phyloP scores from a whole-genome alignment of 495 filamentous ascomycete species.

The Trichoderma asperelloides region DNA sequence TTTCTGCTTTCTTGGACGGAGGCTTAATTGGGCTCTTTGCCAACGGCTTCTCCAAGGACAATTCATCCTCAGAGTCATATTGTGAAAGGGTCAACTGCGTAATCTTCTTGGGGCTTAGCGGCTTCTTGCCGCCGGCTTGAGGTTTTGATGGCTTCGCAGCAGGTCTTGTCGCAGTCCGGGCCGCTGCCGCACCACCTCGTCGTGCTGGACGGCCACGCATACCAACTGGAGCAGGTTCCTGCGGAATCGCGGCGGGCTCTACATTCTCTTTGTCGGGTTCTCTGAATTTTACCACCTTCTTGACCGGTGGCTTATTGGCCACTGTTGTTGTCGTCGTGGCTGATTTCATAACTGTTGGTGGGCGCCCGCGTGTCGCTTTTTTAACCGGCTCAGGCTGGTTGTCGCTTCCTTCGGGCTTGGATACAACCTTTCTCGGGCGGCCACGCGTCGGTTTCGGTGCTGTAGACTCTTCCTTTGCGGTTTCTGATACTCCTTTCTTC shows the following conservation, averaged over 20 bases:
- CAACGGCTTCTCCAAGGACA: constrained; percentile 40
- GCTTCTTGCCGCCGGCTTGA: constrained; percentile 23
- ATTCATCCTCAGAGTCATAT: constrained; percentile 42
- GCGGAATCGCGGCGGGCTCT: constrained; percentile 19
- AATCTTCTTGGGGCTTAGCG: constrained; percentile 50
- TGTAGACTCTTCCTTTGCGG: constrained; percentile 15
- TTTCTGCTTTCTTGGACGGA: constrained; percentile 20
- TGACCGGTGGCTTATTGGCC: constrained; percentile 28
- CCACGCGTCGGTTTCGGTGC: constrained; percentile 23
- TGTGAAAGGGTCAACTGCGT: constrained; percentile 34
- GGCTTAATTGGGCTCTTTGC: constrained; percentile 40
- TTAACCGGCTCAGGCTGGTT: constrained; percentile 21
- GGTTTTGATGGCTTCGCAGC: constrained; percentile 7
- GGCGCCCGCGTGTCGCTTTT: constrained; percentile 31
- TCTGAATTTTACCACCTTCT: constrained; percentile 49
- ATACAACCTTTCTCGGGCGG: constrained; percentile 25
- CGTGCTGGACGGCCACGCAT: constrained; percentile 22
- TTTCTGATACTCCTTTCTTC: neutral
- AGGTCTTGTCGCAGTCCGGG: constrained; percentile 13
- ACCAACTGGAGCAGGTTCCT: constrained; percentile 17
- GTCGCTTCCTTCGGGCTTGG: constrained; percentile 16
- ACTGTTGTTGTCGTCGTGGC: constrained; percentile 23
- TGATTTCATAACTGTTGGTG: constrained; percentile 10
- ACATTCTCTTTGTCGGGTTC: constrained; percentile 51
- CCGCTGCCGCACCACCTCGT: constrained; percentile 14